A percentile compares a stretch with the other conserved stretches of the same genome.
Evolutionary conservation across 352 stramenopile species (phyloP).

Genomic region (Phytophthora podocarpi): DNA sequence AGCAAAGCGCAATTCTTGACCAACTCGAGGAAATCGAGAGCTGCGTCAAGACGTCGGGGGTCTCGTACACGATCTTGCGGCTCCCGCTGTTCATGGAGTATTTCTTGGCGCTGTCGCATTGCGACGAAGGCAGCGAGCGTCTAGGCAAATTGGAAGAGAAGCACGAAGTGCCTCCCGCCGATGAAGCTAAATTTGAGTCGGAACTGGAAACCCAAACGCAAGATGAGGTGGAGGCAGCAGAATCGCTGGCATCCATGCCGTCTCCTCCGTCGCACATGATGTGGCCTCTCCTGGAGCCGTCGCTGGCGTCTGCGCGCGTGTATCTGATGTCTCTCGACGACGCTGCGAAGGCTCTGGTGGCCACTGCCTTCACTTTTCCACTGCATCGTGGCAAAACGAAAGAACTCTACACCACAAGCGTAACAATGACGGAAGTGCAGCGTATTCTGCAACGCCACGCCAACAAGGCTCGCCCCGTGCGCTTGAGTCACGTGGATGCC

Average conservation of each 20-base stretch:
- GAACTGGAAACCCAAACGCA: constrained; percentile 3
- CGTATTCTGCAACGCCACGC: constrained; percentile 40
- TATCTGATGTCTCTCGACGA: constrained; percentile 65
- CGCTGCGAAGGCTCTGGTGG: constrained; percentile 57
- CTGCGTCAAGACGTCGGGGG: constrained; percentile 58
- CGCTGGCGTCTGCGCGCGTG: constrained; percentile 42
- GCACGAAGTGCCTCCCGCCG: not conserved
- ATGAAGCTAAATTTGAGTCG: constrained; percentile 14
- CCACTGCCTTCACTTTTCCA: constrained; percentile 60
- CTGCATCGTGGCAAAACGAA: constrained; percentile 50
- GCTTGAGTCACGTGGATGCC: constrained; percentile 49
- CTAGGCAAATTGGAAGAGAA: constrained; percentile 37
- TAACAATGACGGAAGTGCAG: constrained; percentile 57
- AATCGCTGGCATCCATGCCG: constrained; percentile 2
- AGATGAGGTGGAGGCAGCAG: constrained; percentile 15
- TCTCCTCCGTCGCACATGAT: constrained; percentile 34
- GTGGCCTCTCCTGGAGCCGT: constrained; percentile 52
- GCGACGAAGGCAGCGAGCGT: constrained; percentile 18
- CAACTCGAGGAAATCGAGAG: constrained; percentile 69
- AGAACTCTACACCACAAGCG: constrained; percentile 49
- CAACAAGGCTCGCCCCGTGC: constrained; percentile 41
- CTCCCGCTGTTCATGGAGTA: constrained; percentile 86
- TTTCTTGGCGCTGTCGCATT: constrained; percentile 57
- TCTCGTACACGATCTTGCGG: constrained; percentile 66
- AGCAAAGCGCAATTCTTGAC: constrained; percentile 46